Conservation (phyloP, 2,329 filamentous ascomycete species). For the Colletotrichum simmondsii region DNA sequence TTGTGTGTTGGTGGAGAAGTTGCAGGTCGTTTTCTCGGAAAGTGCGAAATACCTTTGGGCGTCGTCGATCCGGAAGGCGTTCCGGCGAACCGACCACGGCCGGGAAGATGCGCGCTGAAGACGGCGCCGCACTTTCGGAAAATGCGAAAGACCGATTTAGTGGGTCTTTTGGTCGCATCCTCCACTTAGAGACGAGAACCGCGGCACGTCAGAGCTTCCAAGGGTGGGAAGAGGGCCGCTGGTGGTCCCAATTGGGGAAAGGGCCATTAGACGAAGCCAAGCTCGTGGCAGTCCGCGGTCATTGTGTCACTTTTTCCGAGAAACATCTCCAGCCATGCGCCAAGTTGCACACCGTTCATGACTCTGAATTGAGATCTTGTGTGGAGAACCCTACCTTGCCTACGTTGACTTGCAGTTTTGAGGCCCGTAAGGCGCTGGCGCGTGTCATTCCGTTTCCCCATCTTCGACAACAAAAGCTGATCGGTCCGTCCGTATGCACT, state of each 20-base stretch:
- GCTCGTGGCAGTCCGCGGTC: background rate
- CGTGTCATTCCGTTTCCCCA: background rate
- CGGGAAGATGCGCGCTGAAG: background rate
- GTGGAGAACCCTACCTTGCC: background rate
- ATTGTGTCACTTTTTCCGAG: background rate
- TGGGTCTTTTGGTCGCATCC: background rate
- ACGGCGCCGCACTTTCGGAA: slow-evolving; percentile 22
- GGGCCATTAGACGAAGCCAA: background rate
- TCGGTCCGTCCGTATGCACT: background rate
- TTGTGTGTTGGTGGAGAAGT: background rate
- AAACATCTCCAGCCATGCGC: background rate
- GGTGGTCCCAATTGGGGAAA: background rate
- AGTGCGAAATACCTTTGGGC: slow-evolving; percentile 1
- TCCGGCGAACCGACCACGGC: background rate
- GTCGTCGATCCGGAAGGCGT: background rate
- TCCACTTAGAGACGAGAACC: background rate
- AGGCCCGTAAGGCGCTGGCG: background rate
- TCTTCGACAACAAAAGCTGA: background rate
- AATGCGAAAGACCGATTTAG: slow-evolving; percentile 18
- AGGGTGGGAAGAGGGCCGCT: background rate
- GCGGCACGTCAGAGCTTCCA: background rate
- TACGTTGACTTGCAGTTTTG: background rate
- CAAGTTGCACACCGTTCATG: background rate
- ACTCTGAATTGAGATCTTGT: background rate
- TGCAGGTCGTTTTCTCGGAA: slow-evolving; percentile 2